phyloP scores from a whole-genome alignment of 2,329 filamentous ascomycete species.

The Penicillium palitans region DNA sequence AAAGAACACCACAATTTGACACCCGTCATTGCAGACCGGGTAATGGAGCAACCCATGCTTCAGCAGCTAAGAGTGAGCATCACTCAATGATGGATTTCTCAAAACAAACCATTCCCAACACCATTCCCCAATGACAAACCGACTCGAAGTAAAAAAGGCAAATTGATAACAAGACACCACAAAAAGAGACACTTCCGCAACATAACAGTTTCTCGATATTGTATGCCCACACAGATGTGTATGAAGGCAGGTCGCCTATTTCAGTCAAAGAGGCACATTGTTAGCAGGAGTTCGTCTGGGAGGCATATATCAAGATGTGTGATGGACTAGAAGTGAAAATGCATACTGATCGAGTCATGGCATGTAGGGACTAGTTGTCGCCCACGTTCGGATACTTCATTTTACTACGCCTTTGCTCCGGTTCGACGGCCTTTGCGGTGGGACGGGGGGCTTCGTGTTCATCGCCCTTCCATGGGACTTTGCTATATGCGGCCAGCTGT shows the following conservation, averaged over 20 bases:
- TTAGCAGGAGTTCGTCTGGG: not conserved
- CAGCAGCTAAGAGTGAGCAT: not conserved
- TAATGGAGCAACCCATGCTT: not conserved
- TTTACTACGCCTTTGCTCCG: slow-evolving; percentile 25
- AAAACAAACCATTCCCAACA: not conserved
- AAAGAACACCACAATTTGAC: not conserved
- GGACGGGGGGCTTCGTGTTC: not conserved
- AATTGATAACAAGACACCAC: not conserved
- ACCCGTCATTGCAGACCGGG: too few species aligned
- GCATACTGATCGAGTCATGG: slow-evolving; percentile 33
- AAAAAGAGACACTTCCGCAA: not conserved
- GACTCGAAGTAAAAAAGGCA: not conserved
- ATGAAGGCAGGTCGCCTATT: not conserved
- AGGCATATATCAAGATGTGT: not conserved
- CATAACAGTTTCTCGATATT: not conserved
- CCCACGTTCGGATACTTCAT: slow-evolving; percentile 51
- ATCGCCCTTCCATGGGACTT: slow-evolving; percentile 12
- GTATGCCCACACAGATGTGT: not conserved
- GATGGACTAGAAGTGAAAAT: not conserved
- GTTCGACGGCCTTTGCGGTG: not conserved
- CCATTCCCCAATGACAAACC: not conserved
- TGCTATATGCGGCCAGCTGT: slow-evolving; percentile 28
- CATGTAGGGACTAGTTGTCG: slow-evolving; percentile 39
- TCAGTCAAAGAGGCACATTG: not conserved
- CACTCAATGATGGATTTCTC: not conserved